A percentile compares a stretch with the other conserved stretches of the same genome.
Evolutionary conservation across 169 alveolate species (phyloP).

Genomic region (Babesia divergens): DNA sequence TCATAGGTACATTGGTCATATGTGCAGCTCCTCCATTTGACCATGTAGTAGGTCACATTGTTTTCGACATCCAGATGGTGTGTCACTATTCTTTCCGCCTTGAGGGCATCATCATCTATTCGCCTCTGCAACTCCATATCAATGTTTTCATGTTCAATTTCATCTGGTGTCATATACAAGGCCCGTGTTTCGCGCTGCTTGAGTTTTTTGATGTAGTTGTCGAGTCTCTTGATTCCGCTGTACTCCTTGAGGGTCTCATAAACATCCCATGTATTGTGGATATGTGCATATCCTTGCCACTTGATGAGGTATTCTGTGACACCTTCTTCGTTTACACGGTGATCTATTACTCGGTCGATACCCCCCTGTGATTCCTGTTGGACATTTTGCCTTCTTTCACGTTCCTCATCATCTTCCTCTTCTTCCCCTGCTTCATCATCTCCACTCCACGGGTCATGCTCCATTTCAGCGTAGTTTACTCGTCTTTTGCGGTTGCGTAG

Average conservation of each 20-base stretch:
- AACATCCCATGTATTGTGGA: slow-evolving; percentile 87
- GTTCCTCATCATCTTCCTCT: slow-evolving; percentile 45
- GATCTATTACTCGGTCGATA: slow-evolving; percentile 73
- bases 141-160: slow-evolving; percentile 85
- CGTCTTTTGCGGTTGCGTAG: slow-evolving; percentile 57
- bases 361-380: slow-evolving; percentile 74
- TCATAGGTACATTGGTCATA: slow-evolving; percentile 90
- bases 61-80: slow-evolving; percentile 61
- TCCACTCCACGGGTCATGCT: slow-evolving; percentile 37
- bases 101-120: slow-evolving; percentile 85
- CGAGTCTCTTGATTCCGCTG: slow-evolving; percentile 81
- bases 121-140: slow-evolving; percentile 82
- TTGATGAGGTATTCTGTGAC: slow-evolving; percentile 80
- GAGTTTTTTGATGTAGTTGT: slow-evolving; percentile 81
- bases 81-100: slow-evolving; percentile 84
- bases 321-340: slow-evolving; percentile 67
- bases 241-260: slow-evolving; percentile 75
- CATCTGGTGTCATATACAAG: slow-evolving; percentile 84
- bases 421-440: slow-evolving; percentile 43
- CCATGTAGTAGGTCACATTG: slow-evolving; percentile 70
- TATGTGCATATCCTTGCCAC: slow-evolving; percentile 87
- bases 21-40: slow-evolving; percentile 87
- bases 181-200: slow-evolving; percentile 73
- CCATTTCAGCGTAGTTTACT: slow-evolving; percentile 65
- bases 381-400: slow-evolving; percentile 18